Conservation (phyloP, 2,329 filamentous ascomycete genomes). For the Botrytis elliptica region DNA sequence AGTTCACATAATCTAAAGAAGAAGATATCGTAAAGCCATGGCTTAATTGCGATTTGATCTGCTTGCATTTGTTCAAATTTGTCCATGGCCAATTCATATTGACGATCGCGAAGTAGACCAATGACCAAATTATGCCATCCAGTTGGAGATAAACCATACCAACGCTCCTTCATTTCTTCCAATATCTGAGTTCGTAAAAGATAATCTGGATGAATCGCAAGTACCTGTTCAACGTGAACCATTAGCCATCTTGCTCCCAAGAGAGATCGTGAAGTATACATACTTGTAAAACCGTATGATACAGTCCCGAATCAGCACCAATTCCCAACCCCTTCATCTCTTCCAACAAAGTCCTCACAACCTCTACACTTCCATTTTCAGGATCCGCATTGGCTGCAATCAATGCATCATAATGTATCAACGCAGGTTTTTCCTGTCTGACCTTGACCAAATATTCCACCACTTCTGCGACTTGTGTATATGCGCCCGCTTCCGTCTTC, state of each 20-base stretch:
- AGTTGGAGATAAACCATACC: slow-evolving; percentile 61
- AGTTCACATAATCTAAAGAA: slow-evolving; percentile 70
- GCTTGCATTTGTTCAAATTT: slow-evolving; percentile 66
- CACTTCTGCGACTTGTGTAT: slow-evolving; percentile 44
- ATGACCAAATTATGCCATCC: slow-evolving; percentile 67
- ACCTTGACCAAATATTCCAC: slow-evolving; percentile 58
- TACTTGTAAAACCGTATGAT: slow-evolving; percentile 70
- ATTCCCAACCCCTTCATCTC: slow-evolving; percentile 68
- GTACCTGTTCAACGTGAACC: slow-evolving; percentile 47
- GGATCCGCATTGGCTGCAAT: slow-evolving; percentile 69
- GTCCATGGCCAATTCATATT: slow-evolving; percentile 76
- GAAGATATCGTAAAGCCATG: slow-evolving; percentile 78
- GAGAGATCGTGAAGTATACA: slow-evolving; percentile 24
- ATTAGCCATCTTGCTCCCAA: slow-evolving; percentile 6
- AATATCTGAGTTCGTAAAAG: slow-evolving; percentile 69
- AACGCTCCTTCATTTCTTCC: slow-evolving; percentile 69
- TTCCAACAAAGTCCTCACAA: slow-evolving; percentile 61
- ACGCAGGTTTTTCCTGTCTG: slow-evolving; percentile 54
- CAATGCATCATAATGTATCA: slow-evolving; percentile 69
- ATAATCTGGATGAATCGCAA: slow-evolving; percentile 86
- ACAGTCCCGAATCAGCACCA: slow-evolving; percentile 62
- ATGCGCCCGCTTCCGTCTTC: slow-evolving; percentile 42
- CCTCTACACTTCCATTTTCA: slow-evolving; percentile 62
- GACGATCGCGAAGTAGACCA: slow-evolving; percentile 75
- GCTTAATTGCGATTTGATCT: slow-evolving; percentile 53